A percentile compares a stretch with the other conserved stretches of the same genome.
Evolutionary conservation across 305 asterid species (phyloP).

Genomic region (Ajuga reptans): DNA sequence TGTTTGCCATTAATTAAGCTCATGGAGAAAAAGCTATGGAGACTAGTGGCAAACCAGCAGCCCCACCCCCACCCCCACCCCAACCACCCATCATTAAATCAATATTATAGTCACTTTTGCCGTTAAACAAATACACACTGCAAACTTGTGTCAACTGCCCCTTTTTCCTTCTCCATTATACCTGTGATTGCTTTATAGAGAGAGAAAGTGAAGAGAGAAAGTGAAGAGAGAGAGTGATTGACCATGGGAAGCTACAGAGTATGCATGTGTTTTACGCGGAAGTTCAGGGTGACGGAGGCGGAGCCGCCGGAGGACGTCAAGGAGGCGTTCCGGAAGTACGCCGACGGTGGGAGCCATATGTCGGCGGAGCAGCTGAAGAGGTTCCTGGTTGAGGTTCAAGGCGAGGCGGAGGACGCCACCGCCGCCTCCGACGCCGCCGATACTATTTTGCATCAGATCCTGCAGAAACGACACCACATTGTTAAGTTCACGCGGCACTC

Average conservation of each 20-base stretch:
- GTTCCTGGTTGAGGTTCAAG: constrained; percentile 60
- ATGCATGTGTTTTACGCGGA: constrained; percentile 80
- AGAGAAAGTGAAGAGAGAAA: background rate
- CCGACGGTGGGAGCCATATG: constrained; percentile 53
- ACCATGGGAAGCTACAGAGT: constrained; percentile 61
- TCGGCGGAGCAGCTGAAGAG: constrained; percentile 49
- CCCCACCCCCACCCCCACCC: background rate
- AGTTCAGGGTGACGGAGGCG: constrained; percentile 61
- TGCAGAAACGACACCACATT: constrained; percentile 49
- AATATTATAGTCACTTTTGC: background rate
- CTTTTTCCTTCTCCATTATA: background rate
- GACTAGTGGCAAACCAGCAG: constrained; percentile 8
- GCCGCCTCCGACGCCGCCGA: constrained; percentile 29
- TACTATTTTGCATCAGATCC: constrained; percentile 40
- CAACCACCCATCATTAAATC: background rate
- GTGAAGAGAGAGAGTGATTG: background rate
- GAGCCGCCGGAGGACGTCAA: constrained; percentile 74
- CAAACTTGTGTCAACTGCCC: background rate
- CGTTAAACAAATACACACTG: background rate
- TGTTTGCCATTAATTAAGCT: background rate
- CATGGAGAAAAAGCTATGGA: constrained; percentile 11
- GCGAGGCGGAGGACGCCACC: constrained; percentile 35
- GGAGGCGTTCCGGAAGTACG: constrained; percentile 42
- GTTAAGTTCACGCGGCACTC: constrained; percentile 38
- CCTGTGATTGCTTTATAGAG: background rate